Percentiles rank a stretch among this genome's conserved stretches.
These are phyloP conservation scores for Rubus idaeus DNA, from an alignment of 306 rosid genomes.

Conservation along the genomic window DNA sequence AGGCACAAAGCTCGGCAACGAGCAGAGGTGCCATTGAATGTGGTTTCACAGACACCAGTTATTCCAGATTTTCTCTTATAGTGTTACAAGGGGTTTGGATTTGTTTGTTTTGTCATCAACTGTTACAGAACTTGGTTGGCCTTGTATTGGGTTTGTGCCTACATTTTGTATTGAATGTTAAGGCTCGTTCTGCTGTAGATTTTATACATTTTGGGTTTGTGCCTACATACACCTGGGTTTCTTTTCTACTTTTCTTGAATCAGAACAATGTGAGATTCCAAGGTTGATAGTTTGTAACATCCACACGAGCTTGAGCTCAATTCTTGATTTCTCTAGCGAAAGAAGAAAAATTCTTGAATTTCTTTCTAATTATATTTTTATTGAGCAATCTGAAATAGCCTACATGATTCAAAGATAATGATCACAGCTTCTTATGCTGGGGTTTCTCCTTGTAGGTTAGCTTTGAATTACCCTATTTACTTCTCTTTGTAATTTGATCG, in stretches of 20 bases:
- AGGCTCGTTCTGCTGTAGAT: constrained; percentile 40
- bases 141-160: constrained; percentile 5
- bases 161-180: constrained; percentile 26
- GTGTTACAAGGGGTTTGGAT: constrained; percentile 24
- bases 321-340: not conserved
- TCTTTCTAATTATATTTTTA: too few species aligned
- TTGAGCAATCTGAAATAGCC: too few species aligned
- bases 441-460: too few species aligned
- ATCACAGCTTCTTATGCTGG: too few species aligned
- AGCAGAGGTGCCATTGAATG: constrained; percentile 56
- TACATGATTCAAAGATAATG: too few species aligned
- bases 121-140: constrained; percentile 18
- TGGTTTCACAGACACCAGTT: constrained; percentile 60
- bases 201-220: constrained; percentile 29
- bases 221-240: constrained; percentile 23
- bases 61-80: constrained; percentile 93
- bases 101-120: constrained; percentile 30
- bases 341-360: too few species aligned
- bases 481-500: too few species aligned
- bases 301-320: constrained; percentile 2
- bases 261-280: not conserved
- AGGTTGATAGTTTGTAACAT: not conserved
- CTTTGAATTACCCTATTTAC: too few species aligned
- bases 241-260: constrained; percentile 6
- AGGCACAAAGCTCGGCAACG: constrained; percentile 65